Evolutionary conservation across 352 stramenopile species (phyloP), one percentile per base, ranked within the genome.

Genomic region (Globisporangium paddicum): DNA sequence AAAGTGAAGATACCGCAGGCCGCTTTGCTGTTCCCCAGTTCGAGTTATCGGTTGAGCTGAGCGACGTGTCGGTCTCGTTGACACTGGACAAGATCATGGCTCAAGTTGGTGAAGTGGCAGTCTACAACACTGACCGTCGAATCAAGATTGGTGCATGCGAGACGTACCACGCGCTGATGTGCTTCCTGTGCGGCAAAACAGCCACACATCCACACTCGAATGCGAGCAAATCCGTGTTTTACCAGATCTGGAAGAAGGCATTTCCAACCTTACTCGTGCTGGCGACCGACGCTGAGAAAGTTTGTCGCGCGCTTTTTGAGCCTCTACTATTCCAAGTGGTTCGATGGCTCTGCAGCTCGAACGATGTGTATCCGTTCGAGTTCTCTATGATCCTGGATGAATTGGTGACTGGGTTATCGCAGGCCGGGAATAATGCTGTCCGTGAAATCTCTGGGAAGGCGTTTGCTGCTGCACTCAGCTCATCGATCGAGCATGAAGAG

Each of bases 281-380:
- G 28, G 77, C 81, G 34, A 79, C 79, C 18, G 82, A 95, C 50
- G 34, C 76, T 4, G 82, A 93, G 26, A 90, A 84, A 50, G 79
- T 95, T 49, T 82, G 72, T 42, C 73, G 79, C 32, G 68, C 72
- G 14, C 67, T 95, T 6, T 93, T 95, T 51, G 70, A 88, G 26
- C 82, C 85, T 3, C 53, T 92, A 18, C 55, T 93, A 8, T 88
- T 91, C 28, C 82, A 95, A 64, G 44, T 93, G 26, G 59, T 86
- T 46, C 78, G 72, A 5, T 95, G 85, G 85, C 58, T 91, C 18
- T 79, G 71, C 59, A 75, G 66, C 28, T 79, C 76, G 45, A 77
- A 66, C 23, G 72, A 82, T 10, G 66, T 65, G 9, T 90, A 78
- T 60, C 79, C 80, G 9, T 89, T 86, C 53, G 85, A 95, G 60